phyloP scores from a whole-genome alignment of 768 basidiomycete species.

The Suillus placidus region DNA sequence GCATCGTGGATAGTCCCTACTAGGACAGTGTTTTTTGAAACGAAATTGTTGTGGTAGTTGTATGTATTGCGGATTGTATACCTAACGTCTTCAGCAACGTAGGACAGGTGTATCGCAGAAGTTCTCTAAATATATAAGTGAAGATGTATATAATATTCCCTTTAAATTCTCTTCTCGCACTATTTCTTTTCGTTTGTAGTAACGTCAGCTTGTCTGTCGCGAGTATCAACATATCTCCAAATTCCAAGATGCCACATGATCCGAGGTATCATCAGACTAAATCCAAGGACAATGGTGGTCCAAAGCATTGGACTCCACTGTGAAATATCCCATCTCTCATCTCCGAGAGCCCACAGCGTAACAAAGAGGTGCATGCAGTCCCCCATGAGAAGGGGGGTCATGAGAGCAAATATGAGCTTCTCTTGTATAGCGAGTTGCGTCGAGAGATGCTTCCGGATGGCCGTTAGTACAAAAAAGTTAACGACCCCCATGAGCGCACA shows the following conservation, averaged over 20 bases:
- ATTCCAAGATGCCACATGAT: constrained; percentile 76
- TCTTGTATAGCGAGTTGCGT: constrained; percentile 68
- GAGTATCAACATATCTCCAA: constrained; percentile 68
- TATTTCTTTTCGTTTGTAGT: background rate
- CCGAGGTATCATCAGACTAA: constrained; percentile 69
- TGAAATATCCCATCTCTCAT: constrained; percentile 59
- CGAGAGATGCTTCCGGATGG: constrained; percentile 61
- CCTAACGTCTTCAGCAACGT: constrained; percentile 15
- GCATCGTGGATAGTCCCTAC: constrained; percentile 71
- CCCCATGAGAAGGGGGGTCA: constrained; percentile 70
- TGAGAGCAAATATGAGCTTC: constrained; percentile 62
- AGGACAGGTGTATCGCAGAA: constrained; percentile 9
- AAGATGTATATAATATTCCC: constrained; percentile 23
- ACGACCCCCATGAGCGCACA: constrained; percentile 73
- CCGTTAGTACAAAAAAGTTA: constrained; percentile 66
- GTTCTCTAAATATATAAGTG: constrained; percentile 20
- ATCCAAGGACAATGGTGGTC: constrained; percentile 63
- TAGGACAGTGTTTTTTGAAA: constrained; percentile 30
- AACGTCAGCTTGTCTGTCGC: constrained; percentile 45
- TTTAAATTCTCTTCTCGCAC: background rate
- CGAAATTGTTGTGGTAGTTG: constrained; percentile 3
- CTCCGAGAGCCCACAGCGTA: constrained; percentile 78
- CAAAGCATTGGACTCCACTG: constrained; percentile 73
- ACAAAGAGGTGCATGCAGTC: constrained; percentile 68
- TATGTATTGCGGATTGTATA: constrained; percentile 23